Evolutionary conservation across 768 basidiomycete species (phyloP).

Genomic region (Russula earlei): DNA sequence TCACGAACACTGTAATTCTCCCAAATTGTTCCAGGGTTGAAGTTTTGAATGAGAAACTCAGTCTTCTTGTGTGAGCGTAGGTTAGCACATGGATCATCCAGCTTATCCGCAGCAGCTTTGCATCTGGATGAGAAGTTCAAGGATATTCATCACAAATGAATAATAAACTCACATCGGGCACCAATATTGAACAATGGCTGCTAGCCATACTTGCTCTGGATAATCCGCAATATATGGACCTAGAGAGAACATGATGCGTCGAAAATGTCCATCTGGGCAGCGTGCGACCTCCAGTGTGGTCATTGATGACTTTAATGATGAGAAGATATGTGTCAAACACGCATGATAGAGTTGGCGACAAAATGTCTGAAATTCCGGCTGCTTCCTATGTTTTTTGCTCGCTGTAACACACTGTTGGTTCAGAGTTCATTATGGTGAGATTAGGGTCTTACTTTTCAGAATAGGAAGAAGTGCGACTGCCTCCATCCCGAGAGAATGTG

Average conservation of each 20-base stretch:
- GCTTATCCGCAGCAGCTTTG: not conserved
- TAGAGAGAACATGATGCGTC: too few relatives aligned
- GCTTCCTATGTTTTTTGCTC: not conserved
- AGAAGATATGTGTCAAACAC: not conserved
- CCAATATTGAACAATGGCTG: too few relatives aligned
- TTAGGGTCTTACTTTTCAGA: too few relatives aligned
- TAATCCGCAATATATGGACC: too few relatives aligned
- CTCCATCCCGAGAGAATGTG: not conserved
- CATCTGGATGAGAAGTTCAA: conserved; percentile 4
- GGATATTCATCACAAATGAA: too few relatives aligned
- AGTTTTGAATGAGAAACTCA: conserved; percentile 12
- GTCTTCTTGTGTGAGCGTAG: not conserved
- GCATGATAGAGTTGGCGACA: not conserved
- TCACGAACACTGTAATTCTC: conserved; percentile 22
- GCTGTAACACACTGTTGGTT: not conserved
- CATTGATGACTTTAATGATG: too few relatives aligned
- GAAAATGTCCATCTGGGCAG: too few relatives aligned
- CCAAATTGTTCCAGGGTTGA: conserved; percentile 22
- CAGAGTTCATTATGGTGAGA: too few relatives aligned
- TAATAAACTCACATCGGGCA: not conserved
- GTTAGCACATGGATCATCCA: not conserved
- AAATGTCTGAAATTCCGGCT: not conserved
- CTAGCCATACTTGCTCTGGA: too few relatives aligned
- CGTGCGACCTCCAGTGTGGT: too few relatives aligned
- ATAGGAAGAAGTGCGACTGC: not conserved